Evolutionary conservation across 140 eudicot species (phyloP).

Genomic region (Erigeron philadelphicus): DNA sequence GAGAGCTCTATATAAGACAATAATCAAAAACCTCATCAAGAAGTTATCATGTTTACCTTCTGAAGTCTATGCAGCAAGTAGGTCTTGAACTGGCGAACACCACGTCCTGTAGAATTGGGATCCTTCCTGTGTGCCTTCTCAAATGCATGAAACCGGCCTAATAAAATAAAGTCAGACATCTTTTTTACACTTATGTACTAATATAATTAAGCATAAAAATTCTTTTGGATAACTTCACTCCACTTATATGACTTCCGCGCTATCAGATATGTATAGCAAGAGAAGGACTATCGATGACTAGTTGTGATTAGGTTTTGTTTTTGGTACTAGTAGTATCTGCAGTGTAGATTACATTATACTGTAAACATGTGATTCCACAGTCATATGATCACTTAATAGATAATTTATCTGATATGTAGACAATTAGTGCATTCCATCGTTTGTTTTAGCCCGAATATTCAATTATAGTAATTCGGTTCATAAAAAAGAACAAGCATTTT

Average conservation of each 20-base stretch:
- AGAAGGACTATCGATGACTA: not conserved
- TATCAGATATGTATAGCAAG: not conserved
- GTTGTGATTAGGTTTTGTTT: not conserved
- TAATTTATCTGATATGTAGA: too few relatives aligned
- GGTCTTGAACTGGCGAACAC: constrained; percentile 94
- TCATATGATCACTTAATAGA: too few relatives aligned
- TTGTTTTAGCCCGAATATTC: too few relatives aligned
- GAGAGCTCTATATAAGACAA: not conserved
- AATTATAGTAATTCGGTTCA: too few relatives aligned
- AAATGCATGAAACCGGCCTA: constrained; percentile 95
- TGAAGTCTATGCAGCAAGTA: constrained; percentile 70
- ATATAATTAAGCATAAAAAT: not conserved
- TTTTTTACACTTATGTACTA: not conserved
- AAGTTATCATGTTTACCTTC: constrained; percentile 42
- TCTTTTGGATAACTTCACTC: not conserved
- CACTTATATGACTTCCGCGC: not conserved
- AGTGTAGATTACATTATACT: not conserved
- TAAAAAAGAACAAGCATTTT: too few relatives aligned
- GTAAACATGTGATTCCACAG: too few relatives aligned
- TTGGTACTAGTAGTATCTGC: not conserved
- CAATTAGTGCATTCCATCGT: too few relatives aligned
- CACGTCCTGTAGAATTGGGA: constrained; percentile 72
- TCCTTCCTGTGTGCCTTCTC: constrained; percentile 93
- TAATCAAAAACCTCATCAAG: not conserved
- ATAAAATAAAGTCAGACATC: constrained; percentile 19